Conservation (phyloP, 139 green algal genomes). For the Haematococcus lacustris region DNA sequence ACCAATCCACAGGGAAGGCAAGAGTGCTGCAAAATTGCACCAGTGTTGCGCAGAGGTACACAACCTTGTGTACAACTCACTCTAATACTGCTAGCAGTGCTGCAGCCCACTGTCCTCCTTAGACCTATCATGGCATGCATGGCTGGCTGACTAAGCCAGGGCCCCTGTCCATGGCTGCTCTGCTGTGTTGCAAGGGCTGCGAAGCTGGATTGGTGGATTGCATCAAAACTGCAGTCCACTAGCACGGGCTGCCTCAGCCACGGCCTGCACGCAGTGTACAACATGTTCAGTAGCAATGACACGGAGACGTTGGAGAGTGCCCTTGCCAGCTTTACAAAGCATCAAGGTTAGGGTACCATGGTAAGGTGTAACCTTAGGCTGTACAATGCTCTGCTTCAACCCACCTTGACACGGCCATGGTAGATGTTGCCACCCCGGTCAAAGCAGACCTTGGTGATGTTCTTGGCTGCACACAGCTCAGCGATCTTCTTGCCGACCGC, state of each 20-base stretch:
- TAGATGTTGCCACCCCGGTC: constrained; percentile 93
- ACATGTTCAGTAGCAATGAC: background rate
- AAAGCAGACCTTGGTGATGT: constrained; percentile 86
- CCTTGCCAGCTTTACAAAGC: background rate
- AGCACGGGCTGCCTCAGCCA: background rate
- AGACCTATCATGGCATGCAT: too few species aligned
- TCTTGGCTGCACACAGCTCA: constrained; percentile 69
- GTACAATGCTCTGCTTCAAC: background rate
- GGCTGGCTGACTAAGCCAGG: too few species aligned
- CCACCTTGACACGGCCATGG: constrained; percentile 84
- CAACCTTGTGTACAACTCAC: too few species aligned
- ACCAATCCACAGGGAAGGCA: too few species aligned
- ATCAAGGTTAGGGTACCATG: background rate
- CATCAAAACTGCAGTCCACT: background rate
- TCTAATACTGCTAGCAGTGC: too few species aligned
- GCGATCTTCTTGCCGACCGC: constrained; percentile 86
- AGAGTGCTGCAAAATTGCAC: too few species aligned
- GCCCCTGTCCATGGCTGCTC: too few species aligned
- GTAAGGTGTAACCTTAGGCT: background rate
- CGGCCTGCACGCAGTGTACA: background rate
- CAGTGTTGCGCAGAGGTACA: too few species aligned
- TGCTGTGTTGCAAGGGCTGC: too few species aligned
- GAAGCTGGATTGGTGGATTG: too few species aligned
- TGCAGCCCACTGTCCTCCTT: too few species aligned
- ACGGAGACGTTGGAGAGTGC: background rate